Evolutionary conservation across 2,329 filamentous ascomycete genomes (phyloP), one percentile per base, ranked within the genome.

Genomic region (Gaeumannomyces tritici): DNA sequence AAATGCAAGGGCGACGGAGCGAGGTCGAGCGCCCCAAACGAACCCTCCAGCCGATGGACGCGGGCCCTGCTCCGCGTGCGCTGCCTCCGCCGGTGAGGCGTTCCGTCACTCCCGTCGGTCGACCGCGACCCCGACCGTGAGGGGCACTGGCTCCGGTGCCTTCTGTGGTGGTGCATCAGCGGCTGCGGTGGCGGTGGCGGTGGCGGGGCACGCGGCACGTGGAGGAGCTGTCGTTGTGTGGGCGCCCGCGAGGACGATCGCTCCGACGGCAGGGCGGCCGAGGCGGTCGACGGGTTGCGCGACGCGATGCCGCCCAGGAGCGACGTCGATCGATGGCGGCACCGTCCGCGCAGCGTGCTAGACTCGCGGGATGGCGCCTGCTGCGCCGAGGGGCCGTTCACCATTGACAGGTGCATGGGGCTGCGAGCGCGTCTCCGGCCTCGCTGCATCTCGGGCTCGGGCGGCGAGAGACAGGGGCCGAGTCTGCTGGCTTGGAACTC

Each of bases 331-430:
- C 76, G 75, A 63, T 74, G 67, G 24, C 76, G 71, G 62, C 72
- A 72, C n/a, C 76, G 75, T 24, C 76, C 76, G 47, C 76, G 73
- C 60, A 76, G 73, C 2, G 73, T 76, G 61, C 73, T 71, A 56
- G 75, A 76, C 57, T 75, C 73, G 47, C 70, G 69, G 6, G 75
- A 74, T 5, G 71, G 68, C n/a, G 70, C 63, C 55, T 61, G 60
- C 31, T 61, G 60, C 27, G 15, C 27, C 33, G 51, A 7, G 8
- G 11, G 47, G 12, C 51, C 29, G 28, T 15, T n/a, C 60, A n/a
- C n/a, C n/a, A 61, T 18, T 13, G 60, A 55, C 29, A 61, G 47
- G 27, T 31, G 60, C 18, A 28, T 4, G 15, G 59, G 59, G 28
- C 60, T 61, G 18, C 60, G 60, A 24, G 55, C 60, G 2, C 60